These are phyloP conservation scores for Monascus ruber DNA, from an alignment of 2,329 filamentous ascomycete species.

Conservation along the genomic window DNA sequence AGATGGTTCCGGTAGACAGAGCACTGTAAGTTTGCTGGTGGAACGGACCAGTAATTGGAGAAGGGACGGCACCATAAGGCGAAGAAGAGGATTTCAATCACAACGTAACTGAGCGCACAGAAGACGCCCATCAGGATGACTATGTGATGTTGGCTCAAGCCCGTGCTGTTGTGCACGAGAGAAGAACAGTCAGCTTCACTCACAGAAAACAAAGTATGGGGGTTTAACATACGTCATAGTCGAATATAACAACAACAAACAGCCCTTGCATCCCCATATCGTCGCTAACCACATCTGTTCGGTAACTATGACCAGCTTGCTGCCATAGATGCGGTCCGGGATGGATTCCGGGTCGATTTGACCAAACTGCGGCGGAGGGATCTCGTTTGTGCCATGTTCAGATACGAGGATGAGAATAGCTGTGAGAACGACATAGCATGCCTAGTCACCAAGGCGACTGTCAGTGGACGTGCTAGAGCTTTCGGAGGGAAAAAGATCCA, in stretches of 20 bases:
- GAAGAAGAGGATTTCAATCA: constrained; percentile 42
- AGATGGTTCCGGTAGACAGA: constrained; percentile 38
- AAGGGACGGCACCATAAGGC: constrained; percentile 46
- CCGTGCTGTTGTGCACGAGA: constrained; percentile 7
- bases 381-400: constrained; percentile 36
- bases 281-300: constrained; percentile 43
- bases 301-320: constrained; percentile 43
- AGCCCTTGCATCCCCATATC: constrained; percentile 44
- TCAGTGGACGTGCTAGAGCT: no score
- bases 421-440: constrained; percentile 32
- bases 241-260: constrained; percentile 42
- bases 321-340: constrained; percentile 38
- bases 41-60: constrained; percentile 42
- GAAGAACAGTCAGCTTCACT: constrained; percentile 1
- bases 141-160: constrained; percentile 20
- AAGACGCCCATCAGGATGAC: constrained; percentile 37
- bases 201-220: constrained; percentile 15
- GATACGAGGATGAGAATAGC: constrained; percentile 34
- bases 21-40: constrained; percentile 33
- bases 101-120: constrained; percentile 34
- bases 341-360: constrained; percentile 37
- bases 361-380: constrained; percentile 23
- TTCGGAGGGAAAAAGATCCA: no score
- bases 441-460: constrained; percentile 2
- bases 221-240: constrained; percentile 36